phyloP scores from a whole-genome alignment of 139 green algal genomes.

The Prasinococcaceae sp. region DNA sequence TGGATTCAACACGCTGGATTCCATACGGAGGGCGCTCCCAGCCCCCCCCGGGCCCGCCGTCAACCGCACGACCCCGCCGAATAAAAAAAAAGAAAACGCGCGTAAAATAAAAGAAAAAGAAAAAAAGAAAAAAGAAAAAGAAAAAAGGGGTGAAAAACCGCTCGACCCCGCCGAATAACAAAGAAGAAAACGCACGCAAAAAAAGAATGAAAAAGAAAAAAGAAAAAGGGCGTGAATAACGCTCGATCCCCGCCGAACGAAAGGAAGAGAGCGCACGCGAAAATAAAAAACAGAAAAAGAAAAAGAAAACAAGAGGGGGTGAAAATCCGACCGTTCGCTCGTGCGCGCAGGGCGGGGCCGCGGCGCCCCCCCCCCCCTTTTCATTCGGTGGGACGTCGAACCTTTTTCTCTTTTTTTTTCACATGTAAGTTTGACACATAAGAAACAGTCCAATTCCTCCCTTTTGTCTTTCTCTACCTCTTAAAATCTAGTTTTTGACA shows the following conservation, averaged over 20 bases:
- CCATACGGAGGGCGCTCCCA: no score
- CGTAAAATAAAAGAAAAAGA: background rate
- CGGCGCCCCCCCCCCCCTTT: background rate
- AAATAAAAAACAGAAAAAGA: background rate
- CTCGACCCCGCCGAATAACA: background rate
- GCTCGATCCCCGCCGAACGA: background rate
- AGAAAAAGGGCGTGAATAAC: background rate
- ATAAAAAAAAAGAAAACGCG: background rate
- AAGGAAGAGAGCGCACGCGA: background rate
- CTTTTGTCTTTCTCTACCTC: no score
- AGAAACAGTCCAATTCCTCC: no score
- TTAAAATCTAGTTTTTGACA: no score
- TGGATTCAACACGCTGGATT: no score
- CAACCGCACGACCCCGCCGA: no score
- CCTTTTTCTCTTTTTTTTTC: conserved; percentile 2
- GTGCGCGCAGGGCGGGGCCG: background rate
- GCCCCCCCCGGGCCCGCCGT: no score
- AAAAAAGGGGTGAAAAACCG: background rate
- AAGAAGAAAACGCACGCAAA: background rate
- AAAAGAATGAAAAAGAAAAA: background rate
- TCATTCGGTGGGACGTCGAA: background rate
- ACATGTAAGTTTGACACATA: no score
- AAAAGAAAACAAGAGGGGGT: background rate
- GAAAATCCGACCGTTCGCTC: background rate
- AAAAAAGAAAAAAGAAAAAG: background rate